Conservation (phyloP, 2,329 filamentous ascomycete species). For the Pseudocercospora cruenta region DNA sequence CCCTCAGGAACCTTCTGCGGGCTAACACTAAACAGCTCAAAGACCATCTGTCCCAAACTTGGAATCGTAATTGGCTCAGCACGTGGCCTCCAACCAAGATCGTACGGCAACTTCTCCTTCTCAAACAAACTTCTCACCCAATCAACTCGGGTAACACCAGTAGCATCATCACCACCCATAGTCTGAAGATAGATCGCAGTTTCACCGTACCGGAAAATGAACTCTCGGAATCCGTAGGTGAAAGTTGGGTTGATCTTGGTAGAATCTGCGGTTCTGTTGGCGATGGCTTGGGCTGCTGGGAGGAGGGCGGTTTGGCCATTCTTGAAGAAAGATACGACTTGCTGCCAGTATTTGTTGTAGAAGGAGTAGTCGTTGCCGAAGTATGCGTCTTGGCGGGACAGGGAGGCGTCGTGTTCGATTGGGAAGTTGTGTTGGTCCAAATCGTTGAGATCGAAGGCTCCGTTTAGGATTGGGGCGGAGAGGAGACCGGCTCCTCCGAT, state of each 20-base stretch:
- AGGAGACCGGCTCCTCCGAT: constrained; percentile 30
- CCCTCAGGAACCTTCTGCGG: constrained; percentile 30
- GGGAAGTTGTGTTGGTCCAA: constrained; percentile 35
- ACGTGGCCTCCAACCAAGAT: constrained; percentile 41
- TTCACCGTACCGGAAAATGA: constrained; percentile 43
- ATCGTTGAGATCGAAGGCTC: too few species aligned
- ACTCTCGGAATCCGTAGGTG: constrained; percentile 38
- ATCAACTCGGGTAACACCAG: constrained; percentile 39
- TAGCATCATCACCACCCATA: constrained; percentile 39
- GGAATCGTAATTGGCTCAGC: constrained; percentile 31
- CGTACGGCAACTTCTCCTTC: constrained; percentile 43
- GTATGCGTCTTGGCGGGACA: constrained; percentile 37
- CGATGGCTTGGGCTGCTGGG: neutral
- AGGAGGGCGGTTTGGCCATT: constrained; percentile 16
- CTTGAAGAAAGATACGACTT: constrained; percentile 34
- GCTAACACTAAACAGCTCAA: constrained; percentile 29
- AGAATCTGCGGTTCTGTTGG: constrained; percentile 20
- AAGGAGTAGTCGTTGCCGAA: constrained; percentile 43
- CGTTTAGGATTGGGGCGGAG: constrained; percentile 25
- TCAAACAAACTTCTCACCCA: constrained; percentile 43
- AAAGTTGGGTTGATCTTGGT: constrained; percentile 38
- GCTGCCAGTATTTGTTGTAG: constrained; percentile 39
- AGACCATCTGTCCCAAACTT: constrained; percentile 32
- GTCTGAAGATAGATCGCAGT: constrained; percentile 44
- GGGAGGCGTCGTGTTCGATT: constrained; percentile 42